Conservation (phyloP, 495 filamentous ascomycete species). For the Neurospora sublineolata region DNA sequence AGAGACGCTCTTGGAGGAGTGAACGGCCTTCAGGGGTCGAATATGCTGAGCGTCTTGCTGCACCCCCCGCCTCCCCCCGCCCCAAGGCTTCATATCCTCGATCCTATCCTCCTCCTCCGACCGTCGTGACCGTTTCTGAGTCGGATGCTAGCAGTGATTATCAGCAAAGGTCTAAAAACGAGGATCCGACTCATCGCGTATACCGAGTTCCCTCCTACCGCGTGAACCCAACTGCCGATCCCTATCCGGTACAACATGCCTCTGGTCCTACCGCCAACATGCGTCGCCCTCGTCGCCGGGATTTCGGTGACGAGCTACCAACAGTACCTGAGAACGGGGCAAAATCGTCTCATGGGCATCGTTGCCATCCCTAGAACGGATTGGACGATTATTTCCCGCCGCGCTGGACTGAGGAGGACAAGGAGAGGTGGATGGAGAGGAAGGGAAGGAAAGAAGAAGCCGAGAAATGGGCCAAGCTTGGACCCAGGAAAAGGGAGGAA, state of each 20-base stretch:
- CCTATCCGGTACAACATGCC: fast-evolving
- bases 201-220: background rate
- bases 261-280: background rate
- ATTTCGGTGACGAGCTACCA: background rate
- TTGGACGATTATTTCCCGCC: background rate
- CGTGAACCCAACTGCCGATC: background rate
- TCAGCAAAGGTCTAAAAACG: fast-evolving
- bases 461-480: background rate
- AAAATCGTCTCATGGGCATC: background rate
- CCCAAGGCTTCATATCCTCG: background rate
- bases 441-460: background rate
- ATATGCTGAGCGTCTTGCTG: background rate
- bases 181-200: background rate
- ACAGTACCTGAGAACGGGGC: background rate
- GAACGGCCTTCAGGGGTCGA: background rate
- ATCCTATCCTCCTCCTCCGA: background rate
- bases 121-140: background rate
- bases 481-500: background rate
- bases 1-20: background rate
- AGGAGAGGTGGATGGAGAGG: background rate
- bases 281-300: background rate
- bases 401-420: background rate
- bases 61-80: background rate
- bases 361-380: background rate
- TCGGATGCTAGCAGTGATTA: background rate